Percentiles rank a stretch among this genome's conserved stretches.
Evolutionary conservation across 2,329 filamentous ascomycete genomes (phyloP).

Genomic region (Phoma herbarum): DNA sequence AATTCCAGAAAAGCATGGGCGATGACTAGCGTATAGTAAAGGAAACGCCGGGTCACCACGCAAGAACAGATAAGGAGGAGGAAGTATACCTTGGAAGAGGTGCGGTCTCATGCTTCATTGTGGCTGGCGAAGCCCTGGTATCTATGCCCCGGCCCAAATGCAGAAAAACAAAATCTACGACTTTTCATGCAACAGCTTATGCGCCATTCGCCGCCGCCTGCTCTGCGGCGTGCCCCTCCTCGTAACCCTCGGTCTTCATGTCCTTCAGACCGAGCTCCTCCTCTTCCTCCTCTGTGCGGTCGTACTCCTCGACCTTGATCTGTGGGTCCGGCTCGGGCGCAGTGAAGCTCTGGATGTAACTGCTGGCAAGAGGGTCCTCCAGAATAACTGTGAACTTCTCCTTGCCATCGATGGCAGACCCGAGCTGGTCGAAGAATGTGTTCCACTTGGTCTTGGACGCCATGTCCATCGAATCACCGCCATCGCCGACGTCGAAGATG

Average conservation of each 20-base stretch:
- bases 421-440: slow-evolving; percentile 79
- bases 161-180: slow-evolving; percentile 33
- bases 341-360: slow-evolving; percentile 88
- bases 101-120: slow-evolving; percentile 26
- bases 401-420: slow-evolving; percentile 80
- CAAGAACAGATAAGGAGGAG: background rate
- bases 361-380: slow-evolving; percentile 87
- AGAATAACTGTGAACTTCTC: slow-evolving; percentile 83
- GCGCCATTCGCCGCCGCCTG: slow-evolving; percentile 18
- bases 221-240: slow-evolving; percentile 55
- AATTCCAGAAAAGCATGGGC: background rate
- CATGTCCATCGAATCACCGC: slow-evolving; percentile 79
- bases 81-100: background rate
- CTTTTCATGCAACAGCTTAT: slow-evolving; percentile 5
- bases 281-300: slow-evolving; percentile 88
- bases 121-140: slow-evolving; percentile 50
- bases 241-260: slow-evolving; percentile 92
- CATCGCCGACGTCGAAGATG: slow-evolving; percentile 80
- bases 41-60: background rate
- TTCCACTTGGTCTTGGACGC: slow-evolving; percentile 78
- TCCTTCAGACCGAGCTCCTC: slow-evolving; percentile 90
- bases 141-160: slow-evolving; percentile 42
- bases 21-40: too few relatives aligned
- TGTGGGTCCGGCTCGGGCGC: slow-evolving; percentile 84
- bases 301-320: slow-evolving; percentile 82